Evolutionary conservation across 2,329 filamentous ascomycete species (phyloP).

Genomic region (Fusarium concolor): DNA sequence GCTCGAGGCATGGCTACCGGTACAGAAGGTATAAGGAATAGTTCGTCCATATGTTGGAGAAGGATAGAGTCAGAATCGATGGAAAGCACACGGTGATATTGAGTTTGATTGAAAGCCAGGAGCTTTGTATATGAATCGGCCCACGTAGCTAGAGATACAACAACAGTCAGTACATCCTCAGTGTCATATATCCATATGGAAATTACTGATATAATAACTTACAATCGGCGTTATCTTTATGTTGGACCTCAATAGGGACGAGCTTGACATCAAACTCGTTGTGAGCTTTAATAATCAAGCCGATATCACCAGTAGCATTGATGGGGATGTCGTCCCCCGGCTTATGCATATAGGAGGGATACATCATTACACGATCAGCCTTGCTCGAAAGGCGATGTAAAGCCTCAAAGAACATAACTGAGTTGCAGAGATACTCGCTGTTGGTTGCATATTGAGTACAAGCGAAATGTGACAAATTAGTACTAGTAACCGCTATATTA

Average conservation of each 20-base stretch:
- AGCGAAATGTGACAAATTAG: constrained; percentile 52
- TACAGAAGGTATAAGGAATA: constrained; percentile 73
- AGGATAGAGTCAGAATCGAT: constrained; percentile 73
- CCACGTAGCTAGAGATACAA: constrained; percentile 61
- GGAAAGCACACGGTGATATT: constrained; percentile 64
- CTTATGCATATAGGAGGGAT: constrained; percentile 54
- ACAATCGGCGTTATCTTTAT: constrained; percentile 52
- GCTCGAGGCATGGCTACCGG: constrained; percentile 76
- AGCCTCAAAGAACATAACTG: constrained; percentile 62
- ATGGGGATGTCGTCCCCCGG: constrained; percentile 41
- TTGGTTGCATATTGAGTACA: constrained; percentile 63
- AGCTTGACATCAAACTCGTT: constrained; percentile 59
- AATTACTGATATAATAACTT: too few species aligned
- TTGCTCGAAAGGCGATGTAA: constrained; percentile 55
- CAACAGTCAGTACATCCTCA: neutral
- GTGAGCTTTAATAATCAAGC: constrained; percentile 55
- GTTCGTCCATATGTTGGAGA: constrained; percentile 73
- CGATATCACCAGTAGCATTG: constrained; percentile 48
- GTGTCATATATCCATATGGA: too few species aligned
- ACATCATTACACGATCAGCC: constrained; percentile 60
- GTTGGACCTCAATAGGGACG: constrained; percentile 55
- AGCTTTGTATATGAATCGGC: constrained; percentile 75
- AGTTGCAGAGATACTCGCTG: constrained; percentile 60
- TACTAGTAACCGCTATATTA: too few species aligned
- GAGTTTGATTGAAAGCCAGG: constrained; percentile 73